Evolutionary conservation across 768 basidiomycete species (phyloP), one percentile per base, ranked within the genome.

Genomic region (Cystoderma amianthinum): DNA sequence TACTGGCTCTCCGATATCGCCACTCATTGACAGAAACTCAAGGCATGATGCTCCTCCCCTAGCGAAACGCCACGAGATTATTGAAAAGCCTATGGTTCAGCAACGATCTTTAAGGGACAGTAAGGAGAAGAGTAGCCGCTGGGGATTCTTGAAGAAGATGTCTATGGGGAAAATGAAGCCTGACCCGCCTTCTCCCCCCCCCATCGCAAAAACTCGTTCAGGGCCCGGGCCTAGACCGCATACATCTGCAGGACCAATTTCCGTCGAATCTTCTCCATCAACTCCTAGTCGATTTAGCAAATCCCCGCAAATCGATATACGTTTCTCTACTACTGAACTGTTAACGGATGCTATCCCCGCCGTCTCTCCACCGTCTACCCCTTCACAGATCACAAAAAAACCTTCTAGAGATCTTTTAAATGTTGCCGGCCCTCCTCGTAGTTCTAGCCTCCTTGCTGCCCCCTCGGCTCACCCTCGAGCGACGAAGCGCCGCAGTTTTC

Each of bases 61-160:
- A 6, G 9, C 16, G 7, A 10, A 16, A 45, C 42, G 4, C 46
- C 47, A 19, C 39, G 48, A 38, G 39, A 37, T 47, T 47, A 34
- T 49, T 47, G 54, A 49, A 21, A 56, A 55, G 41, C 30, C 46
- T 32, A 36, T 49, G 7, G 41, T 42, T 15, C 54, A 57, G 11
- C 38, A 47, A n/a, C 54, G 56, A 36, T 46, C 53, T 36, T 12
- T 44, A 17, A 62, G 61, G 42, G 67, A 68, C 21, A 61, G 58
- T 32, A 76, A 77, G 51, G 78, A 82, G 51, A 84, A 86, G 59
- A 65, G 67, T 28, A 80, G 82, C 40, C 82, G 88, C 42, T 95
- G 94, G 93, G 92, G 93, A 3, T 95, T 97, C 67, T 67, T 97
- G 44, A 91, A 93, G 67, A 97, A 97, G 67, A 96, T 97, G 92